Conservation (phyloP, 1,284 basidiomycete genomes). For the Retiboletus flavoniger region DNA sequence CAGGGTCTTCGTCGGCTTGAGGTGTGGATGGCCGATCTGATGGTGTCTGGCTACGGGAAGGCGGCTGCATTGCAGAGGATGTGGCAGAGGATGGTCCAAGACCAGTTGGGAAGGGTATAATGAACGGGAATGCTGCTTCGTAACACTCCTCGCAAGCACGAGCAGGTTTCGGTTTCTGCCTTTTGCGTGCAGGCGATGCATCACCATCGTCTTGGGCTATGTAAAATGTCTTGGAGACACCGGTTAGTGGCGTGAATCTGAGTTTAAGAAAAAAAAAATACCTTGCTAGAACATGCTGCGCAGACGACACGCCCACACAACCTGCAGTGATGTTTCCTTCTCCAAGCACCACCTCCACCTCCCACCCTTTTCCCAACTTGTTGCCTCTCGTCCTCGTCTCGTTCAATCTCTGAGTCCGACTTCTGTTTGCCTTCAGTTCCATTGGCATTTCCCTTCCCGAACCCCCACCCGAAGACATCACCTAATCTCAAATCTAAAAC, state of each 20-base stretch:
- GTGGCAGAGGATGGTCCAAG: slow-evolving; percentile 4
- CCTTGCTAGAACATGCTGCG: slow-evolving; percentile 76
- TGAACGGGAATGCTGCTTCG: slow-evolving; percentile 75
- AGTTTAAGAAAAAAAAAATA: slow-evolving; percentile 36
- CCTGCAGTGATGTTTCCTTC: slow-evolving; percentile 86
- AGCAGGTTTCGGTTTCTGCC: slow-evolving; percentile 61
- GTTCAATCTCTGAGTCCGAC: slow-evolving; percentile 4
- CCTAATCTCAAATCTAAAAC: slow-evolving; percentile 33
- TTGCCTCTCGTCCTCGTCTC: slow-evolving; percentile 7
- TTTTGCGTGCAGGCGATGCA: slow-evolving; percentile 38
- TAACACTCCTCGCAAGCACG: slow-evolving; percentile 85
- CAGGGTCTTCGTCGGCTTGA: slow-evolving; percentile 12
- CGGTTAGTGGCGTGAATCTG: background rate
- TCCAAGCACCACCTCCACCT: slow-evolving; percentile 40
- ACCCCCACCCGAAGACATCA: slow-evolving; percentile 33
- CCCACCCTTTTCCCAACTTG: slow-evolving; percentile 16
- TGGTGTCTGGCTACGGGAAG: slow-evolving; percentile 14
- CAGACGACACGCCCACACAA: slow-evolving; percentile 89
- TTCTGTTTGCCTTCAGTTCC: slow-evolving; percentile 16
- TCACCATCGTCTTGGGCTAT: slow-evolving; percentile 54
- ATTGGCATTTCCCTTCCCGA: slow-evolving; percentile 13
- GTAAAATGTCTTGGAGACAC: slow-evolving; percentile 64
- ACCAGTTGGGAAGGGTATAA: slow-evolving; percentile 32
- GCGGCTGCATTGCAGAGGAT: slow-evolving; percentile 5
- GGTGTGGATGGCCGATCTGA: slow-evolving; percentile 25